Evolutionary conservation across 2,329 filamentous ascomycete genomes (phyloP), one percentile per base, ranked within the genome.

Genomic region (Eutypella sp.): DNA sequence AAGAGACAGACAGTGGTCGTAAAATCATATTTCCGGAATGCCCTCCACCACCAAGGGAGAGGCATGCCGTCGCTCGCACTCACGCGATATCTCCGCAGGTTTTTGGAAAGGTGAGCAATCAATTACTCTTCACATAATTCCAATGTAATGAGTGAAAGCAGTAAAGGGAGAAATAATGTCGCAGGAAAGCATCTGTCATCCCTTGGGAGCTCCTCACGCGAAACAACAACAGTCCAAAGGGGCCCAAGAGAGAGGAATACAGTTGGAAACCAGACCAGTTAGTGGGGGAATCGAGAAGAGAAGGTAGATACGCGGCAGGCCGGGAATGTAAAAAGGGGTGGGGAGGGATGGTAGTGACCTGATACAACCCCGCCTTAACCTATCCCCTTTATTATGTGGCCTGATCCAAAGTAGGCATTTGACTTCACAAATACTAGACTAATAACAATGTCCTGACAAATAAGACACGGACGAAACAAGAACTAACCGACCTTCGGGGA

Each of bases 1-100:
- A 49, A 47, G 52, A 27, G 55, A 57, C 47, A 60, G 60, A 56
- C 62, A 62, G 47, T 53, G 55, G 50, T 51, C 47, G 45, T 44
- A 25, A 19, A 27, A n/a, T 48, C 46, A 50, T 38, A 48, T 44
- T 45, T 38, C 54, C 51, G 53, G 56, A 51, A 57, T 56, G 52
- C 51, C 53, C 55, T 49, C 48, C 46, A 45, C 50, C 44, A 37
- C 46, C 25, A 41, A 45, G 47, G 38, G 44, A 22, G 10, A 8
- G n/a, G 23, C 10, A 11, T n/a, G 11, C 18, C 18, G 5, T 10
- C 34, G n/a, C 18, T 37, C 18, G n/a, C 7, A 29, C 18, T 37
- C 18, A 10, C 13, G 11, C 10, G 34, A n/a, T 10, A 37, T 37
- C 18, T 20, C 36, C 36, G 13, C 8, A 18, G n/a, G 13, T 8